Percentiles rank a stretch among this genome's conserved stretches.
These are phyloP conservation scores for Pochonia chlamydosporia DNA, from an alignment of 2,329 filamentous ascomycete genomes.

Conservation along the genomic window DNA sequence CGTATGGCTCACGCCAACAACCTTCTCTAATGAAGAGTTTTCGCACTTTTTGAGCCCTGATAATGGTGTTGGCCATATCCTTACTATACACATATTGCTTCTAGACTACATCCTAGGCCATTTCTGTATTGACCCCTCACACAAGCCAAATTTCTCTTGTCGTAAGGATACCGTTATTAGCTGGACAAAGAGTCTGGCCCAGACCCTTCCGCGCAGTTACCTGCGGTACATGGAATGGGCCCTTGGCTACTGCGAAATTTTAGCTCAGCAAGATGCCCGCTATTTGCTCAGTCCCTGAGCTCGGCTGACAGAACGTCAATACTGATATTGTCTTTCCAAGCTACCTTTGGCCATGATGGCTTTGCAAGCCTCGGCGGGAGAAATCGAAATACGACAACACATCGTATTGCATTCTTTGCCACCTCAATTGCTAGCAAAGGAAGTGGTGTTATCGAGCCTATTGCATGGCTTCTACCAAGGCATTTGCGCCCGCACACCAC, in stretches of 20 bases:
- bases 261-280: slow-evolving; percentile 16
- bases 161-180: slow-evolving; percentile 19
- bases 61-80: slow-evolving; percentile 26
- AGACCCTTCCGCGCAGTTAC: slow-evolving; percentile 12
- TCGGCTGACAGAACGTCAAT: too few species aligned
- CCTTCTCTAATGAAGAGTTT: slow-evolving; percentile 24
- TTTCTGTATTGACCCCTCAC: slow-evolving; percentile 14
- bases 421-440: too few species aligned
- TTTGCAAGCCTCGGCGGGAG: too few species aligned
- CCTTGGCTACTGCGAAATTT: slow-evolving; percentile 15
- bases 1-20: slow-evolving; percentile 16
- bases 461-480: too few species aligned
- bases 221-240: slow-evolving; percentile 16
- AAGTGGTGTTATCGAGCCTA: too few species aligned
- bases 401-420: too few species aligned
- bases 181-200: slow-evolving; percentile 16
- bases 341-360: too few species aligned
- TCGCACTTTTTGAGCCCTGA: slow-evolving; percentile 21
- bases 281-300: slow-evolving; percentile 21
- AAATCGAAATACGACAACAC: too few species aligned
- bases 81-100: slow-evolving; percentile 31
- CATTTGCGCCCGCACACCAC: too few species aligned
- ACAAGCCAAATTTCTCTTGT: slow-evolving; percentile 15
- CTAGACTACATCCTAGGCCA: slow-evolving; percentile 22
- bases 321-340: too few species aligned